phyloP scores from a whole-genome alignment of 495 filamentous ascomycete genomes.

The Penicillium diatomitis region DNA sequence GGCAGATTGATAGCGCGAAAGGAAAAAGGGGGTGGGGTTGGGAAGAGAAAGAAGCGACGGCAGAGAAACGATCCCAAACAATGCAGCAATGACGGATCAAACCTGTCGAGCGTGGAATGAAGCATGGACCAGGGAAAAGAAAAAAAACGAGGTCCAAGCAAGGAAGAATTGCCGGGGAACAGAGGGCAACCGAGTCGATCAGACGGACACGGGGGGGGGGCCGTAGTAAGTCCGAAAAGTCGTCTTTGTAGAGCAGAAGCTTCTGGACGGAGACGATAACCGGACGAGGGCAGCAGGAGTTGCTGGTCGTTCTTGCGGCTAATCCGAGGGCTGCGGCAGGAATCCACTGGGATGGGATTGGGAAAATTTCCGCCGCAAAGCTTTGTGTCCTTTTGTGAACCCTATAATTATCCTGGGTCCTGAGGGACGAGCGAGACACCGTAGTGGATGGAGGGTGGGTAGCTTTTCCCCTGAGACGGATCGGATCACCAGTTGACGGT shows the following conservation, averaged over 20 bases:
- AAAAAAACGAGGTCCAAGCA: no score
- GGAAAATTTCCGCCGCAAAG: background rate
- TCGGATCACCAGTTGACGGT: no score
- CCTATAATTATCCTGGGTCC: no score
- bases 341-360: conserved; percentile 19
- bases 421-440: no score
- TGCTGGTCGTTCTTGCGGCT: conserved; percentile 17
- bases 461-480: no score
- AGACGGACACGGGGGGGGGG: background rate
- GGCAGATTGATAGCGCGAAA: no score
- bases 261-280: conserved; percentile 11
- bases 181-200: conserved; percentile 1
- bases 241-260: conserved; percentile 4
- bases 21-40: no score
- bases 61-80: background rate
- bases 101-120: conserved; percentile 3
- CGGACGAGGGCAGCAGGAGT: conserved; percentile 2
- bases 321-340: conserved; percentile 15
- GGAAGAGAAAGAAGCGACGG: no score
- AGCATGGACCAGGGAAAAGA: no score
- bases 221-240: background rate
- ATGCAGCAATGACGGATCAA: background rate
- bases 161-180: background rate
- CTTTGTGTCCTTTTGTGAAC: no score
- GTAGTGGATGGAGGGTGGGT: no score